Evolutionary conservation across 2,329 filamentous ascomycete species (phyloP), one percentile per base, ranked within the genome.

Genomic region (Exserohilum turcica): DNA sequence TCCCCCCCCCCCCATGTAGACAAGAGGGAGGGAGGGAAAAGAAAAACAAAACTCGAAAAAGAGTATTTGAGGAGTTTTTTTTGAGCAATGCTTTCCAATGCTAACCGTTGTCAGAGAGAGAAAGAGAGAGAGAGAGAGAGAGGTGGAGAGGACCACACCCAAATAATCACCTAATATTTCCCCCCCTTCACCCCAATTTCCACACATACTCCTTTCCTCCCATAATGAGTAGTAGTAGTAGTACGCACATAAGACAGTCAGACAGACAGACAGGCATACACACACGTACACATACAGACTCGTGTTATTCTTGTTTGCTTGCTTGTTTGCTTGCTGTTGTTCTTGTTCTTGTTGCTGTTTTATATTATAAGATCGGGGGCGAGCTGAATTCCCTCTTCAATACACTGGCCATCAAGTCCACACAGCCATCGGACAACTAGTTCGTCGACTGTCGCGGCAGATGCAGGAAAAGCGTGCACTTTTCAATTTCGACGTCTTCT

Each of bases 381-480:
- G 48, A 36, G 12, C 29, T 21, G 19, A 46, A 39, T 15, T 10
- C 16, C 21, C 38, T 15, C 15, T 33, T 21, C 9, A 31, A 28
- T 21, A 4, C n/a, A 24, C 13, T 29, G 28, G n/a, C 36, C 15
- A n/a, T 7, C 2, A n/a, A n/a, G n/a, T 18, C 24, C 12, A 39
- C 16, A 21, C 36, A 39, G 2, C 31, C 47, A 9, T 40, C 46
- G 38, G 16, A 45, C 35, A 13, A 24, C 54, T 66, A 66, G 28
- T 63, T 63, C 38, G 43, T 60, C 31, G 60, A 61, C 32, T 61
- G 52, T 43, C 68, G 82, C 72, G 85, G 74, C 63, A 95, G 75
- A 73, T 94, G 88, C 56, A 88, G 83, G 74, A 89, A 89, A 24
- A 94, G 80, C 1, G 86, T 91, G 52, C 92, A 82, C 64, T 88